These are phyloP conservation scores for Fusarium drepaniforme DNA, from an alignment of 2,329 filamentous ascomycete genomes.

Conservation along the genomic window DNA sequence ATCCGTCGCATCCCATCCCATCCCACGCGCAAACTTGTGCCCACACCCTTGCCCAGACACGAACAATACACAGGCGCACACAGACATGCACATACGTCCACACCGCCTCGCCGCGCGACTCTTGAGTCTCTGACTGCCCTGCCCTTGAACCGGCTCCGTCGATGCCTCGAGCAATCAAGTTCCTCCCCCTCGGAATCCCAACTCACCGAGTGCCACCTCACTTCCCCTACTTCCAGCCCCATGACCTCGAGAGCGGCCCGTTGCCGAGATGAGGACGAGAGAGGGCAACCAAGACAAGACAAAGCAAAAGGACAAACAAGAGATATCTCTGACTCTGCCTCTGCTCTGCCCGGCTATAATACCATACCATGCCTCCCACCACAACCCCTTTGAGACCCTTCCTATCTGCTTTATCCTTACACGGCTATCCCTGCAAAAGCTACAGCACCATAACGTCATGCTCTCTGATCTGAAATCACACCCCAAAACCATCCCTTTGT, in stretches of 20 bases:
- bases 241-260: conserved; percentile 40
- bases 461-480: conserved; percentile 34
- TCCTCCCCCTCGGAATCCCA: conserved; percentile 34
- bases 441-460: conserved; percentile 39
- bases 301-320: conserved; percentile 24
- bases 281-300: conserved; percentile 29
- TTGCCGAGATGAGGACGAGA: conserved; percentile 33
- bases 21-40: conserved; percentile 32
- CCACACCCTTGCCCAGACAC: conserved; percentile 38
- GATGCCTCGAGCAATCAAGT: conserved; percentile 37
- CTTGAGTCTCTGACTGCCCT: conserved; percentile 23
- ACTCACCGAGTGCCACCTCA: conserved; percentile 47
- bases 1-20: conserved; percentile 9
- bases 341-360: conserved; percentile 21
- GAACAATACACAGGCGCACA: conserved; percentile 37
- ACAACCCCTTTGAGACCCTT: conserved; percentile 26
- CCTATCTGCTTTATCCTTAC: conserved; percentile 24
- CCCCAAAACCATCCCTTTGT: conserved; percentile 25
- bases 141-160: conserved; percentile 28
- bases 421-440: conserved; percentile 34
- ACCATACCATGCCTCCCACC: conserved; percentile 26
- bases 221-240: conserved; percentile 37
- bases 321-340: conserved; percentile 35
- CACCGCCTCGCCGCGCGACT: conserved; percentile 43
- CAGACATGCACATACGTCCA: conserved; percentile 38